Evolutionary conservation across 352 stramenopile genomes (phyloP), one percentile per base, ranked within the genome.

Genomic region (Globisporangium solare): DNA sequence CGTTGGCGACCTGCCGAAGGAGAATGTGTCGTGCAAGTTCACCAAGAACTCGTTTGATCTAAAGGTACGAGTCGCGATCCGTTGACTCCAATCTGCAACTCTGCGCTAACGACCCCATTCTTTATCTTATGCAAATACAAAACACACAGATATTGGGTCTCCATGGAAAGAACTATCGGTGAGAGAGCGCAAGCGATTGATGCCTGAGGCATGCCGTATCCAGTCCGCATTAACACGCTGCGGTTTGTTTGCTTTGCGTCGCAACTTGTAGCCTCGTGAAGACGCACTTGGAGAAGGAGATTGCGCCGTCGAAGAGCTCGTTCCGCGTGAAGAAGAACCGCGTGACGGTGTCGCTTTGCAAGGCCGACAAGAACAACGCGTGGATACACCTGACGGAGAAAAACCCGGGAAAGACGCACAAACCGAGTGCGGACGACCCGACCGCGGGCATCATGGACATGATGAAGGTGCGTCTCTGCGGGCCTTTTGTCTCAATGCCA

Each of bases 371-470:
- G 60, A 75, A 91, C 66, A 71, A 76, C 41, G 71, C 75, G 61
- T 94, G 85, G 85, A 87, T 88, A 67, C 88, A 83, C 46, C 57
- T 95, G 40, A 93, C 82, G 32, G 76, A 85, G 42, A 95, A 95
- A 70, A 92, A 91, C 50, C 71, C 84, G 7, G 67, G 56, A 31
- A 89, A 88, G 47, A 42, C 54, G 20, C 62, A 50, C 58, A 83
- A 85, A 40, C 56, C 73, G 20, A 72, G 71, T 48, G 58, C 69
- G n/a, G 77, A 58, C 32, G 86, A 95, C 63, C 86, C 86, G 1
- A 35, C 75, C 6, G 79, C 86, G 4, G 84, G 86, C 32, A 93
- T 95, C 72, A 94, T 95, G 86, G 85, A 94, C 58, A 92, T 95
- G 83, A 95, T 95, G 85, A 90, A 93, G 78, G 80, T 89, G 51